Percentiles rank a stretch among this genome's conserved stretches.
Conservation (phyloP, 2,329 filamentous ascomycete species). For the Aureobasidium subglaciale region DNA sequence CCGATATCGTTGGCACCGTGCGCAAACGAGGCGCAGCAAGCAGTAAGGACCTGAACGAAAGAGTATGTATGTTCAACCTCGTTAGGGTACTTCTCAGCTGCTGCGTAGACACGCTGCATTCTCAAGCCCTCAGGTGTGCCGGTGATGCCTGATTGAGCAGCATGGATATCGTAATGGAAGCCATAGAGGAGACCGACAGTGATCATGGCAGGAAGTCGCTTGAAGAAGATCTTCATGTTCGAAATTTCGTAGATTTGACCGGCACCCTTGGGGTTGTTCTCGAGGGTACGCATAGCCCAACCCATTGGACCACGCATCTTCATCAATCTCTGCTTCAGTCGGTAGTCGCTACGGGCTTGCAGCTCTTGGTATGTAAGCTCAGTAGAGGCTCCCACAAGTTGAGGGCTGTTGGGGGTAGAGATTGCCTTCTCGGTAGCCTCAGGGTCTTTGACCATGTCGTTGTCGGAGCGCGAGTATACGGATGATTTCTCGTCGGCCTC, state of each 20-base stretch:
- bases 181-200: constrained; percentile 64
- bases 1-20: constrained; percentile 63
- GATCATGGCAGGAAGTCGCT: constrained; percentile 63
- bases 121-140: constrained; percentile 67
- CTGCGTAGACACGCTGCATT: constrained; percentile 54
- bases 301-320: constrained; percentile 62
- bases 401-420: background rate
- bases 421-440: background rate
- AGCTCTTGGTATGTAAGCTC: background rate
- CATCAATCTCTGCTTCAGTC: constrained; percentile 34
- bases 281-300: constrained; percentile 74
- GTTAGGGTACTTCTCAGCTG: constrained; percentile 55
- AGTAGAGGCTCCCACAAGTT: background rate
- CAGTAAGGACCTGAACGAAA: constrained; percentile 36
- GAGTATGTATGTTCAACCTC: constrained; percentile 58
- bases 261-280: constrained; percentile 63
- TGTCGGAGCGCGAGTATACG: background rate
- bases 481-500: constrained; percentile 26
- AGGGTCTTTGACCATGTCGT: background rate
- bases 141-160: constrained; percentile 60
- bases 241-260: constrained; percentile 67
- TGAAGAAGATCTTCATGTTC: constrained; percentile 58
- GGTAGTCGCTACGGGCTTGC: background rate
- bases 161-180: constrained; percentile 74
- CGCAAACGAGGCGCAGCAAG: constrained; percentile 65